Conservation (phyloP, 1,139 yeast species). For the Yamadazyma songkhlaensis region DNA sequence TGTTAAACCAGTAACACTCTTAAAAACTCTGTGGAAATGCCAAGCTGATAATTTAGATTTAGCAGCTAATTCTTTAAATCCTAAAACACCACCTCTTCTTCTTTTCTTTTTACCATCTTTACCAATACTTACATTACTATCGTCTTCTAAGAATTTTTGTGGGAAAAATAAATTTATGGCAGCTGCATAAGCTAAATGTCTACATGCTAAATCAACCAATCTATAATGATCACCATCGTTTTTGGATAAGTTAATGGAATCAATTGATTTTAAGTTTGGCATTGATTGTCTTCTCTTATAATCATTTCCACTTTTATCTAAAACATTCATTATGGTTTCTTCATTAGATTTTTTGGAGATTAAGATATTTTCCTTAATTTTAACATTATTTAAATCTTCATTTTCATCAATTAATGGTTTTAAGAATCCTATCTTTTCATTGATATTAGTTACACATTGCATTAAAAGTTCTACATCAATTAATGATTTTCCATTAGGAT, state of each 20-base stretch:
- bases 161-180: conserved; percentile 46
- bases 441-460: conserved; percentile 57
- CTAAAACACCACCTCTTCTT: conserved; percentile 84
- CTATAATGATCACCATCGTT: conserved; percentile 68
- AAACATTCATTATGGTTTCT: conserved; percentile 24
- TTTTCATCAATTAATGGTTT: conserved; percentile 50
- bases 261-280: conserved; percentile 21
- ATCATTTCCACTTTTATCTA: conserved; percentile 13
- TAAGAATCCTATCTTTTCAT: conserved; percentile 55
- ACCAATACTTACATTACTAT: conserved; percentile 8
- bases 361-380: conserved; percentile 38
- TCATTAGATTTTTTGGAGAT: conserved; percentile 29
- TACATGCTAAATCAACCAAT: conserved; percentile 75
- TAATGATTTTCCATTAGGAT: conserved; percentile 36
- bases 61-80: conserved; percentile 85
- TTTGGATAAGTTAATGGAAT: conserved; percentile 37
- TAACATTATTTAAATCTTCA: conserved; percentile 37
- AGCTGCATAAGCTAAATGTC: conserved; percentile 82
- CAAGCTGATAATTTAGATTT: conserved; percentile 85
- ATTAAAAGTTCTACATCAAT: conserved; percentile 54
- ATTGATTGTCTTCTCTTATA: conserved; percentile 22
- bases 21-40: conserved; percentile 90
- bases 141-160: conserved; percentile 14
- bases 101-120: conserved; percentile 42
- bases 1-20: conserved; percentile 79